phyloP scores from a whole-genome alignment of 345 rosid genomes.

The Pugionium cornutum region DNA sequence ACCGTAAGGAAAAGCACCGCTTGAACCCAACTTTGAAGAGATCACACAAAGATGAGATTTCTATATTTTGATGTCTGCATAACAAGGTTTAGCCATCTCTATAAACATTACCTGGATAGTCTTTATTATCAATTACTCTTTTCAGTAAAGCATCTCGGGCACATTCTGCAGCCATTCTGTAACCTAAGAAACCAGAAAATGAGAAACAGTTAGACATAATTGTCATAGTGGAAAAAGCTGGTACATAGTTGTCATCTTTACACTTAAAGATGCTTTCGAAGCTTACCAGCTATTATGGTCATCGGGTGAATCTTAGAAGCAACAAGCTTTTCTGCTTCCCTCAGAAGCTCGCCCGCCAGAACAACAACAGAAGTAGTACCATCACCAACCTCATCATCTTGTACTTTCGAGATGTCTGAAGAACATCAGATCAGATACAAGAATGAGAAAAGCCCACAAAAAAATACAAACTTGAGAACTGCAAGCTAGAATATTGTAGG shows the following conservation, averaged over 20 bases:
- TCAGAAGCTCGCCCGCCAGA: slow-evolving; percentile 90
- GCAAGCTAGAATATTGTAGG: not conserved
- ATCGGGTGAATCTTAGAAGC: slow-evolving; percentile 94
- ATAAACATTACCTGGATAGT: slow-evolving; percentile 56
- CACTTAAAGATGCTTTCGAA: not conserved
- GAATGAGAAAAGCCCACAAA: not conserved
- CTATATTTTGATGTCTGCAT: not conserved
- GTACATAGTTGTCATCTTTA: not conserved
- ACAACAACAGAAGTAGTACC: slow-evolving; percentile 99
- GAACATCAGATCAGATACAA: slow-evolving; percentile 5
- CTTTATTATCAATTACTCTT: slow-evolving; percentile 79
- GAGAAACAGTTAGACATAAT: not conserved
- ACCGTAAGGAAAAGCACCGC: not conserved
- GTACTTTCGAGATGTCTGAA: slow-evolving; percentile 94
- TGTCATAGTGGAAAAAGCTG: not conserved
- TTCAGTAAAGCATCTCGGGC: slow-evolving; percentile 72
- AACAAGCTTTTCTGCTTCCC: slow-evolving; percentile 95
- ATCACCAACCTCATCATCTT: slow-evolving; percentile 99
- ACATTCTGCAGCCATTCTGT: slow-evolving; percentile 93
- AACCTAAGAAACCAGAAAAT: slow-evolving; percentile 55
- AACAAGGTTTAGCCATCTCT: not conserved
- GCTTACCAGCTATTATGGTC: slow-evolving; percentile 87
- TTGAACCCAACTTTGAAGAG: not conserved
- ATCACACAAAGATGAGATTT: not conserved
- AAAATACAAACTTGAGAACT: not conserved